Evolutionary conservation across 75 land plant species (phyloP).

Genomic region (Chamaecyparis obtusa): DNA sequence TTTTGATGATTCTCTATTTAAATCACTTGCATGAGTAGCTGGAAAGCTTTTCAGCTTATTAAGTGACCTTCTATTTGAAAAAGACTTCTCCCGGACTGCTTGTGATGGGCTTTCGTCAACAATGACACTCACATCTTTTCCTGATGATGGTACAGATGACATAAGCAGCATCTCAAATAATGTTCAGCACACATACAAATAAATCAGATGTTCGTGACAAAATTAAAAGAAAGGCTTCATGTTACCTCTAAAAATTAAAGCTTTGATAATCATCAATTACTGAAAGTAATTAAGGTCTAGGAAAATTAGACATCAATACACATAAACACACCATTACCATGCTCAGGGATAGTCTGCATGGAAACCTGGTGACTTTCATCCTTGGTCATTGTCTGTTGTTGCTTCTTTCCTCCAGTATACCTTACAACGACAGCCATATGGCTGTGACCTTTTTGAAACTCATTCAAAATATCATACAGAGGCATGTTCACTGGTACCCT

Average conservation of each 20-base stretch:
- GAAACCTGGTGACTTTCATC: not conserved
- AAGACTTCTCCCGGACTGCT: conserved; percentile 22
- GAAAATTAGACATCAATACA: not conserved
- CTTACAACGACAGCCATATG: conserved; percentile 95
- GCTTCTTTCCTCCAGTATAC: conserved; percentile 20
- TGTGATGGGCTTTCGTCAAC: conserved; percentile 31
- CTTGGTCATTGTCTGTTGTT: conserved; percentile 11
- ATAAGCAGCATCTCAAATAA: not conserved
- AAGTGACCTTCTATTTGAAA: conserved; percentile 20
- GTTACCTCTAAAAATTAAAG: not conserved
- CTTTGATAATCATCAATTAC: not conserved
- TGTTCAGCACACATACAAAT: not conserved
- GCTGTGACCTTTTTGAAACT: conserved; percentile 95
- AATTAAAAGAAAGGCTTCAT: not conserved
- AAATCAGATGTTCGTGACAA: not conserved
- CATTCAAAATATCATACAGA: conserved; percentile 89
- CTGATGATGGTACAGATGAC: conserved; percentile 6
- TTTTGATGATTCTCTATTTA: conserved; percentile 19
- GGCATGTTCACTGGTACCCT: conserved; percentile 83
- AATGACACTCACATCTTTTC: conserved; percentile 38
- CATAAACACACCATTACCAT: conserved; percentile 21
- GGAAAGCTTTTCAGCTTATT: conserved; percentile 55
- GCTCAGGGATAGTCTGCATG: not conserved
- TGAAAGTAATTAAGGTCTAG: not conserved
- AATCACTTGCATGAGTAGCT: conserved; percentile 8